Evolutionary conservation across 306 rosid genomes (phyloP), one percentile per base, ranked within the genome.

Genomic region (Ormosia semicastrata): DNA sequence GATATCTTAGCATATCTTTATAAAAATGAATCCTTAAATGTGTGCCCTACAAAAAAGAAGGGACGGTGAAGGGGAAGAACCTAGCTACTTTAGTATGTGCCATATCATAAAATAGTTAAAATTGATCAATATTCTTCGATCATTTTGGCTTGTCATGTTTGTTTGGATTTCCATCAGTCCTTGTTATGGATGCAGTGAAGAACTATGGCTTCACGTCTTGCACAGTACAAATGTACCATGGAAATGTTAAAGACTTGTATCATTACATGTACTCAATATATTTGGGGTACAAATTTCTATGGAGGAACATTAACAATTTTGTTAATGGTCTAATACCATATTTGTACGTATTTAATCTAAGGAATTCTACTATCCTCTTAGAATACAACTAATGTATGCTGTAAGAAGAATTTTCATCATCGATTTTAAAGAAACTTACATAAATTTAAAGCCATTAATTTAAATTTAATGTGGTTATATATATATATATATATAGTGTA

Each of bases 171-270:
- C 41, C 53, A 52, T 65, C 74, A 37, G n/a, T 77, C 75, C 50
- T 65, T 65, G 56, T 39, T 65, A 53, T 37, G 15, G 75, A 66
- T 66, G 78, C 64, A 5, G 72, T 15, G 60, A 75, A 67, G 37
- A 67, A 75, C 81, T 82, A 75, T 76, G 66, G 56, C 66, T 68
- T 82, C 85, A 82, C 85, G 81, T 75, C 76, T 82, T 76, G 76
- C 77, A 76, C 77, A 82, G 85, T 69, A n/a, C 37, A 14, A 71
- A 50, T 50, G 57, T 36, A 30, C 58, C 7, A n/a, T 53, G 36
- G 30, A 15, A 37, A 29, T 41, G 44, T 14, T 71, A 10, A 24
- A 24, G 24, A 24, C 24, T 24, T 24, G 24, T 24, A 24, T 24
- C 24, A 24, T 24, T 24, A 24, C 1, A 24, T 24, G 24, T 24